These are phyloP conservation scores for Aechmea fasciata DNA, from an alignment of 176 grass and related monocot genomes.

Conservation along the genomic window DNA sequence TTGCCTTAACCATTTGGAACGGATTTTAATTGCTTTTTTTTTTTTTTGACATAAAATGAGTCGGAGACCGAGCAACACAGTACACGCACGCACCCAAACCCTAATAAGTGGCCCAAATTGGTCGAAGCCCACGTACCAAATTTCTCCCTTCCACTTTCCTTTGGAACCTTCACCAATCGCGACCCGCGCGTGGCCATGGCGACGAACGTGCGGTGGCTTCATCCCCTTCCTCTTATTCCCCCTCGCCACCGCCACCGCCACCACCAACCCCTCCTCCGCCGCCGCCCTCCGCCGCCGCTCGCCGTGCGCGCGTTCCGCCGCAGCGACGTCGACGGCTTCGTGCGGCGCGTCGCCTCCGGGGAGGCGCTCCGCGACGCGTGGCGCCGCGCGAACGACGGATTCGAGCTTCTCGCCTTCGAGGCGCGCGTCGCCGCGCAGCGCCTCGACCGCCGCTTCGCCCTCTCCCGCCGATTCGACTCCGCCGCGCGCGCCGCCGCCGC, in stretches of 20 bases:
- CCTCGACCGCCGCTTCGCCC: slow-evolving; percentile 43
- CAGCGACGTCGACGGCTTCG: slow-evolving; percentile 53
- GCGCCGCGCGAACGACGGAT: slow-evolving; percentile 68
- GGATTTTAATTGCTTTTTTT: too few species aligned
- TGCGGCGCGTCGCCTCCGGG: slow-evolving; percentile 39
- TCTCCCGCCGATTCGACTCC: slow-evolving; percentile 46
- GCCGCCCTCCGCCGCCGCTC: not conserved
- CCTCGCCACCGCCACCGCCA: not conserved
- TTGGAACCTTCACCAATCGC: too few species aligned
- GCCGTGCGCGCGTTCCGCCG: slow-evolving; percentile 58
- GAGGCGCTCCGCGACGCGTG: slow-evolving; percentile 48
- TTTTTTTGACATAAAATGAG: too few species aligned
- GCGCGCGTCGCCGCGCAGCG: slow-evolving; percentile 44
- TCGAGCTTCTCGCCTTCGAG: slow-evolving; percentile 72
- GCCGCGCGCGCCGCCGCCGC: slow-evolving; percentile 45
- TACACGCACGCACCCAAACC: too few species aligned
- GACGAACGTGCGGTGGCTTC: not conserved
- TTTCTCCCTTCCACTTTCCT: too few species aligned
- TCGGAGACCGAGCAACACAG: too few species aligned
- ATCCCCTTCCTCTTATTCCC: slow-evolving; percentile 11
- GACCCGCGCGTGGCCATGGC: not conserved
- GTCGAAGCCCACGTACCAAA: too few species aligned
- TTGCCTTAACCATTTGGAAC: too few species aligned
- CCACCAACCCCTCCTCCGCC: not conserved
- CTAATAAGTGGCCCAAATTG: too few species aligned